Evolutionary conservation across 257 asterid species (phyloP).

Genomic region (Cordia subcordata): DNA sequence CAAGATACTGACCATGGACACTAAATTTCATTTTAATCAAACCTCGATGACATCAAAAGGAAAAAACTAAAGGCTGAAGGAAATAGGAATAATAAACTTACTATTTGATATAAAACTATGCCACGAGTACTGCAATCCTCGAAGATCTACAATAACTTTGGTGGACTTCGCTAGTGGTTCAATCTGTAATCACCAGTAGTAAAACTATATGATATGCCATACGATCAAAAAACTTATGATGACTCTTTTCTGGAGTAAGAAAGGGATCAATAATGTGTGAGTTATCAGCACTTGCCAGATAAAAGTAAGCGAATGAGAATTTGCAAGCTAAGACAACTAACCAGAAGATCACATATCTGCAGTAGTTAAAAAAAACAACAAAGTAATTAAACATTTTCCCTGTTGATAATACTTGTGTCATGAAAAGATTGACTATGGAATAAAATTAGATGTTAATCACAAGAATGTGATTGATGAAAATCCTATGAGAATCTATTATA

Average conservation of each 20-base stretch:
- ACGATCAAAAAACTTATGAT: not conserved
- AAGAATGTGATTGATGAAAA: too few species aligned
- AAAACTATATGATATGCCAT: not conserved
- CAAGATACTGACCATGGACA: not conserved
- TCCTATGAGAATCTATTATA: too few species aligned
- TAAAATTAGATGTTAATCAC: too few species aligned
- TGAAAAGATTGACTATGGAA: not conserved
- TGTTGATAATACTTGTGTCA: not conserved
- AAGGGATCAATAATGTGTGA: conserved; percentile 7
- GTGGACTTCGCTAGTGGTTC: conserved; percentile 82
- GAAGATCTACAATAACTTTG: conserved; percentile 42
- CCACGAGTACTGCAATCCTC: conserved; percentile 72
- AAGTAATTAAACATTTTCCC: not conserved
- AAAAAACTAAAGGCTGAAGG: not conserved
- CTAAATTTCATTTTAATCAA: not conserved
- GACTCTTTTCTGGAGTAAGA: not conserved
- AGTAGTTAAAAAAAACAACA: conserved; percentile 11
- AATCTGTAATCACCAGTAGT: conserved; percentile 46
- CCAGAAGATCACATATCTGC: conserved; percentile 92
- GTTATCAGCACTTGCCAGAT: conserved; percentile 62
- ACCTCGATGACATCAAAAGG: conserved; percentile 3
- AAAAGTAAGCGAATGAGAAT: conserved; percentile 90
- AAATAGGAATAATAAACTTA: conserved; percentile 25
- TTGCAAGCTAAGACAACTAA: conserved; percentile 88
- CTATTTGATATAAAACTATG: conserved; percentile 77